These are phyloP conservation scores for Ilex paraguariensis DNA, from an alignment of 305 asterid genomes.

Conservation along the genomic window DNA sequence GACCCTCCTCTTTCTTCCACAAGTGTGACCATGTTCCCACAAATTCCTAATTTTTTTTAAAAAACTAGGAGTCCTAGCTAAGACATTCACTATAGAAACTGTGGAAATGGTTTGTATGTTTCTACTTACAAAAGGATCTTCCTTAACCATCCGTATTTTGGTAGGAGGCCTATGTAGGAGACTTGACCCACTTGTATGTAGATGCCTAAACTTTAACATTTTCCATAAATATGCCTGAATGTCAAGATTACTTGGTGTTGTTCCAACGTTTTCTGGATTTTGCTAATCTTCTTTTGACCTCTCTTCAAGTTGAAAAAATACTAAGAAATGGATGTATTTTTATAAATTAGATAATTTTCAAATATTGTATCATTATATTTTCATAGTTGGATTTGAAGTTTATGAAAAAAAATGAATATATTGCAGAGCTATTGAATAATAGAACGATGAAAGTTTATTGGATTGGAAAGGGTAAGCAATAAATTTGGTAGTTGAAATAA, in stretches of 20 bases:
- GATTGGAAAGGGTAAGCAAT: too few relatives aligned
- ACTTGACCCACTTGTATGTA: constrained; percentile 31
- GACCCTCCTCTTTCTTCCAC: constrained; percentile 20
- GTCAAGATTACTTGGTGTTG: constrained; percentile 18
- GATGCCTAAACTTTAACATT: constrained; percentile 59
- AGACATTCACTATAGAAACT: constrained; percentile 31
- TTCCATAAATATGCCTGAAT: constrained; percentile 46
- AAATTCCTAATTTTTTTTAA: constrained; percentile 38
- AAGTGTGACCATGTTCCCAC: constrained; percentile 21
- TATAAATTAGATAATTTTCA: too few relatives aligned
- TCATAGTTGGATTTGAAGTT: too few relatives aligned
- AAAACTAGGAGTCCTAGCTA: constrained; percentile 39
- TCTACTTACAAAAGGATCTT: constrained; percentile 8
- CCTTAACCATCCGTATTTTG: background rate
- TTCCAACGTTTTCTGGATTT: too few relatives aligned
- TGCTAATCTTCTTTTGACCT: too few relatives aligned
- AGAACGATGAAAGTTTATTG: too few relatives aligned
- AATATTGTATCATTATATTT: too few relatives aligned
- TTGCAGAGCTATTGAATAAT: too few relatives aligned
- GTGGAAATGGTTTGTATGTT: constrained; percentile 47
- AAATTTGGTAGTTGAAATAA: too few relatives aligned
- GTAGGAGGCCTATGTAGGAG: constrained; percentile 26
- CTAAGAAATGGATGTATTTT: too few relatives aligned
- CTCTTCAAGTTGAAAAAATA: too few relatives aligned
- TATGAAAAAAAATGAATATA: too few relatives aligned